Base-by-base conservation (phyloP, 345 rosid genomes). In the Hypericum androsaemum region DNA sequence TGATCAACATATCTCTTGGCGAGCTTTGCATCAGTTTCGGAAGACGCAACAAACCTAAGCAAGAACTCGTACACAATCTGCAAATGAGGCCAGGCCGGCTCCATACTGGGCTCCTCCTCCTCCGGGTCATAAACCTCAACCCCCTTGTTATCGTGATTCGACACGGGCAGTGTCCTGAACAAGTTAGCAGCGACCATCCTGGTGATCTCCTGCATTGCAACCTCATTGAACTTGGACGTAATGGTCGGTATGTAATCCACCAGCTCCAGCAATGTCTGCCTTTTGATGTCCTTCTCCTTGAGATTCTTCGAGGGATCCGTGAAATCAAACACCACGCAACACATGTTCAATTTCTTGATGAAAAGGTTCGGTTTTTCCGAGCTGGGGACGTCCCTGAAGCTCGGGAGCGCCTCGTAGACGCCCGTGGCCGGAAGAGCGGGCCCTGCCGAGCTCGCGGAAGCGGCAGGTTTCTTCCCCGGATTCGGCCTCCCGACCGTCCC, bases 231-330 rank as follows among this genome's bases (percentile, higher is more conserved):
- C 68, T 78, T 81, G 0, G 68, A 32, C 7, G 74, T 63, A 35
- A 74, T 75, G 1, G 81, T 64, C 0, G 83, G 59, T 3, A 82
- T 67, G 42, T 82, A 85, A 68, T 85, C 95, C 43, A 82, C 89
- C 58, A 82, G 80, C 69, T 85, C 95, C 6, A 78, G 71, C 51
- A 85, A 60, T 46, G 83, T 80, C 70, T 80, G 94, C 63, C 86
- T 66, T 67, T 85, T 85, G n/a, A 80, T 63, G 49, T 85, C 95
- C 68, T 85, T 85, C 77, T 85, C 95, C 53, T 53, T 82, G 22
- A 73, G 66, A 66, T 85, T 80, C 80, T 80, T 82, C 0, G 80
- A 58, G 0, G 77, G 83, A 49, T 82, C 87, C 52, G 40, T 80
- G 55, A 85, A 85, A 69, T 82, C 89, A 43, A 82, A 85, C 16